Conservation (phyloP, 2,329 filamentous ascomycete genomes). For the Elsinoe perseae region DNA sequence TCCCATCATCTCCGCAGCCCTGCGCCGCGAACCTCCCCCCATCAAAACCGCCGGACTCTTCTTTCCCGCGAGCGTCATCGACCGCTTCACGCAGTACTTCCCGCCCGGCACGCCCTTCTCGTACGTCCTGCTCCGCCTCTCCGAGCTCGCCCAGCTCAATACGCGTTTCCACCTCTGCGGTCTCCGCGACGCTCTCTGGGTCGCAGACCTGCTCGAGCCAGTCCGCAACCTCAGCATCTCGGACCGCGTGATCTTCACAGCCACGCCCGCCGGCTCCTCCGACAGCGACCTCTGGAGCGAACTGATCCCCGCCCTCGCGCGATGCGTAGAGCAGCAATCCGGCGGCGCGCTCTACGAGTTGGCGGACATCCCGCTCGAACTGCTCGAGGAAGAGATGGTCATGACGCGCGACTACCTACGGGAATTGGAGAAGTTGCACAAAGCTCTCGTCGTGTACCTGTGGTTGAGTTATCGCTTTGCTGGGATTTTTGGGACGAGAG, state of each 20-base stretch:
- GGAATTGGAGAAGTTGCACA: constrained; percentile 70
- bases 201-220: constrained; percentile 68
- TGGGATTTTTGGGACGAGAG: constrained; percentile 68
- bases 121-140: constrained; percentile 69
- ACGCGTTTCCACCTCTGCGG: constrained; percentile 63
- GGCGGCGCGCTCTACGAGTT: constrained; percentile 66
- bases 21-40: constrained; percentile 56
- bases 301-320: constrained; percentile 58
- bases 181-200: constrained; percentile 53
- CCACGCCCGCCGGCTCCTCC: constrained; percentile 57
- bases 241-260: constrained; percentile 69
- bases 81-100: constrained; percentile 74
- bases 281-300: constrained; percentile 37
- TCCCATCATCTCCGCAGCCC: constrained; percentile 51
- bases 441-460: constrained; percentile 73
- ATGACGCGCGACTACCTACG: constrained; percentile 52
- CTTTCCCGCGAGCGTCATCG: constrained; percentile 62
- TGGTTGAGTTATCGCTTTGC: constrained; percentile 90
- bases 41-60: constrained; percentile 65
- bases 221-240: constrained; percentile 58
- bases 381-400: constrained; percentile 53
- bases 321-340: constrained; percentile 59
- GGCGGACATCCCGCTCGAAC: constrained; percentile 59
- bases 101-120: constrained; percentile 72
- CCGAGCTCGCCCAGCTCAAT: constrained; percentile 58